Evolutionary conservation across 1,284 basidiomycete species (phyloP), one percentile per base, ranked within the genome.

Genomic region (Apiotrichum gamsii): DNA sequence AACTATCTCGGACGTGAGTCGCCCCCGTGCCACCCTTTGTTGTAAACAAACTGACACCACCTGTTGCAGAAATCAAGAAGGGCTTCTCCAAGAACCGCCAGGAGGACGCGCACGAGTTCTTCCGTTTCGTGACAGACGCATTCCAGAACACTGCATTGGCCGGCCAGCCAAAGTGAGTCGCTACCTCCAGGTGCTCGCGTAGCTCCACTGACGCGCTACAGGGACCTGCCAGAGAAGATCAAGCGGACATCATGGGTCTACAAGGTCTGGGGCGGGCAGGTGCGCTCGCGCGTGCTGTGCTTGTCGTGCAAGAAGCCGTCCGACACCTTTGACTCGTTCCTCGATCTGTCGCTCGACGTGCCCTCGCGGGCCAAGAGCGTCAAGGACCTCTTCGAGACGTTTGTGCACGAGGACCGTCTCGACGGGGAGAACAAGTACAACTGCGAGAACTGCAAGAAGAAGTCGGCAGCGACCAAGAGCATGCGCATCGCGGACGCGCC

Each of bases 51-150:
- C 38, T 16, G 20, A 18, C 8, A 36, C 43, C 49, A 24, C 49
- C 37, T 13, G 10, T 18, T 14, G 3, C 60, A 94, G 90, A 78
- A 11, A 93, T 98, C 58, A 91, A 91, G 14, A 91, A 90, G 69
- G 85, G 90, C 56, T 83, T 98, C 78, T 82, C 84, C 41, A 80
- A 76, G 67, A 90, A 89, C n/a, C 76, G 90, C 54, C 95, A 99
- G 72, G 95, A 99, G 69, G 95, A 99, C 69, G 85, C 94, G 4
- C 95, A 99, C 70, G 95, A 99, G 72, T 98, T 98, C 65, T 80
- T 99, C 43, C 84, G 95, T 24, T 95, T 96, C 70, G 83, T 87
- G 20, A 83, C 97, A 30, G 95, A 99, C 62, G 85, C 85, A 21
- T 72, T 96, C 45, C 93, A 96, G 71, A 87, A 84, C 62, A 82